phyloP scores from a whole-genome alignment of 2,329 filamentous ascomycete genomes.

The Dactylonectria macrodidyma region DNA sequence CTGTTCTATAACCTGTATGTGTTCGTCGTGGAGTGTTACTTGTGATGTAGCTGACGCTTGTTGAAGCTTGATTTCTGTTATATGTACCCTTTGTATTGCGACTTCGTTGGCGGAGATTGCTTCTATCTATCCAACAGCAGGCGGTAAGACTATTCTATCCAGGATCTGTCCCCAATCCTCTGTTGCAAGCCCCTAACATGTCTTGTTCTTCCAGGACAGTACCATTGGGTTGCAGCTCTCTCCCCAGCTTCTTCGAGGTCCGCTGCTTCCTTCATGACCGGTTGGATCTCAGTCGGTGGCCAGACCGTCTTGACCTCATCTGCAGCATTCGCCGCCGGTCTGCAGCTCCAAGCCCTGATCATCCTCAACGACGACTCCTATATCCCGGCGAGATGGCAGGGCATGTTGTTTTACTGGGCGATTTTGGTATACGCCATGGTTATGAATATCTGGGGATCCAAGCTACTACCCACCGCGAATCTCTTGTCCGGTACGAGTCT shows the following conservation, averaged over 20 bases:
- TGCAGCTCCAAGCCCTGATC: constrained; percentile 60
- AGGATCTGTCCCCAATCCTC: neutral
- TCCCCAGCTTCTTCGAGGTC: constrained; percentile 29
- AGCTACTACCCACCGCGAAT: constrained; percentile 55
- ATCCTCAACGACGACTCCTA: constrained; percentile 59
- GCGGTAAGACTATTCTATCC: constrained; percentile 24
- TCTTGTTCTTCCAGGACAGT: constrained; percentile 31
- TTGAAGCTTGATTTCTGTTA: constrained; percentile 31
- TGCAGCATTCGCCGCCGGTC: constrained; percentile 61
- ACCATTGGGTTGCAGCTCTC: constrained; percentile 43
- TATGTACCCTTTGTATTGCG: constrained; percentile 38
- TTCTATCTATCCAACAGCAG: constrained; percentile 41
- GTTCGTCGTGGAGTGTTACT: accelerated
- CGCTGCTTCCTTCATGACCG: constrained; percentile 27
- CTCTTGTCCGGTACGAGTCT: constrained; percentile 31
- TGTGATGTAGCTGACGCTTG: neutral
- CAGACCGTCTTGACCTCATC: constrained; percentile 62
- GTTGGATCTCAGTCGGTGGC: constrained; percentile 58
- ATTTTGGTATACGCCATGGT: constrained; percentile 54
- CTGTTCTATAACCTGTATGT: constrained; percentile 55
- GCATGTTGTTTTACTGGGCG: constrained; percentile 63
- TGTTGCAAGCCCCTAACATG: neutral
- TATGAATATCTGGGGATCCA: constrained; percentile 60
- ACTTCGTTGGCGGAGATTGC: constrained; percentile 38
- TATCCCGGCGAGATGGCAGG: constrained; percentile 57